A percentile compares a stretch with the other conserved stretches of the same genome.
phyloP scores from a whole-genome alignment of 2,329 filamentous ascomycete genomes.

The Pseudopithomyces maydicus region DNA sequence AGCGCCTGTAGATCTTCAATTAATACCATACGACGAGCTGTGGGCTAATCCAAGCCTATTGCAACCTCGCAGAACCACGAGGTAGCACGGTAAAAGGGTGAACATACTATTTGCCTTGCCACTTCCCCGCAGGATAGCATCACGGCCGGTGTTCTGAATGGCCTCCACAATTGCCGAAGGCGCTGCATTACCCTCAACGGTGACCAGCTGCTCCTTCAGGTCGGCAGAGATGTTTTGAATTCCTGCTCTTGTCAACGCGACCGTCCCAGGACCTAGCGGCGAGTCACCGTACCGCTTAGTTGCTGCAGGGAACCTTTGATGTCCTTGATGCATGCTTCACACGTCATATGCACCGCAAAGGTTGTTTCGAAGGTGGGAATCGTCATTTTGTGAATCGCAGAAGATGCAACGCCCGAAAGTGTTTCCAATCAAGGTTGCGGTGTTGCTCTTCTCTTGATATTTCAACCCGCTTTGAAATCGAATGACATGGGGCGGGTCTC shows the following conservation, averaged over 20 bases:
- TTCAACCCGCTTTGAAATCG: conserved; percentile 38
- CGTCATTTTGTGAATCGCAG: conserved; percentile 27
- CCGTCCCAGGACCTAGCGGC: background rate
- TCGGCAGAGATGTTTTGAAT: conserved; percentile 83
- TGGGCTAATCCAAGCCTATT: conserved; percentile 16
- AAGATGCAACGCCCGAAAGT: conserved; percentile 6
- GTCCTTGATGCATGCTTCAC: conserved; percentile 85
- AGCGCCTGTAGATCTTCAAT: conserved; percentile 58
- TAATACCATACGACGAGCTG: conserved; percentile 16
- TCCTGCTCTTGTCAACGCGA: conserved; percentile 55
- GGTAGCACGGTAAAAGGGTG: conserved; percentile 2
- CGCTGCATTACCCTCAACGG: conserved; percentile 85
- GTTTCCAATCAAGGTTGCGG: conserved; percentile 8
- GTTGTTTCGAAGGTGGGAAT: conserved; percentile 68
- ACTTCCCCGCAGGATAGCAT: conserved; percentile 91
- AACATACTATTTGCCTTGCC: conserved; percentile 81
- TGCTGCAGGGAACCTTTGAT: conserved; percentile 79
- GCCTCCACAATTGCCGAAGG: conserved; percentile 88
- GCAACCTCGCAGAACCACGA: conserved; percentile 6
- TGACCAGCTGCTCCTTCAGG: conserved; percentile 80
- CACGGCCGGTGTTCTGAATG: conserved; percentile 86
- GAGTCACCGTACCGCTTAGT: conserved; percentile 61
- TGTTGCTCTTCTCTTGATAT: background rate
- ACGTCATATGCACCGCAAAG: conserved; percentile 93
- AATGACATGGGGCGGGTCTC: conserved; percentile 12